Base-by-base conservation (phyloP, 1,284 basidiomycete species). In the Trametes hirsuta region DNA sequence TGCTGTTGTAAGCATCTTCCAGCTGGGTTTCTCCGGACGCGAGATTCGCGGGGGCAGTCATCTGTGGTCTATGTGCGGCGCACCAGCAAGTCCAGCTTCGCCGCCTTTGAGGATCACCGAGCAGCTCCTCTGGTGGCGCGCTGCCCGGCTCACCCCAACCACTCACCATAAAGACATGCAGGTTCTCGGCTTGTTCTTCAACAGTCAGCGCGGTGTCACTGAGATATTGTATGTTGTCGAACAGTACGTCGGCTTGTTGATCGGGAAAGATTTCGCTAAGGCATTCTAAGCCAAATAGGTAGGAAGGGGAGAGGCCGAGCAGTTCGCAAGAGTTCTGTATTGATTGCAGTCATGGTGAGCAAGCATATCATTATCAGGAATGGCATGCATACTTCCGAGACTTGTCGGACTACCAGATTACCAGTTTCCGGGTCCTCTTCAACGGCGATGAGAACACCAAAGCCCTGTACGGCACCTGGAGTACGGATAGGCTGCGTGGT, bases 21-120 rank as follows among this genome's bases (percentile, higher is more conserved):
- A 58, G 15, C 2, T 24, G 44, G n/a, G 35, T 54, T 25, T 45
- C 54, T 4, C 55, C 22, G 15, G 52, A 8, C 1, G 48, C 65
- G 30, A 66, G 11, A 39, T 67, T 69, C 15, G 62, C 68, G 3
- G 69, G 66, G 2, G 66, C 66, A 0, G 67, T 59, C 62, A 70
- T 68, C 46, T 70, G 68, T 49, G 85, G 86, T 10, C 88, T 80
- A 73, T 95, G 92, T 0, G 90, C 84, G 0, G 91, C 92, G 66
- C 91, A 93, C 91, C 93, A 95, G 66, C 90, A 93, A 0, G 85
- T 86, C 93, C 93, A 95, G n/a, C 78, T 75, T 15, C 79, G 77
- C 45, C 82, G 78, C 6, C 70, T 74, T 44, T 73, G 68, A 18
- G 75, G 74, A 21, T 78, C 75, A 3, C 70, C 67, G 30, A 72